These are phyloP conservation scores for Rhodotorula graminis DNA, from an alignment of 768 basidiomycete genomes.

Conservation along the genomic window DNA sequence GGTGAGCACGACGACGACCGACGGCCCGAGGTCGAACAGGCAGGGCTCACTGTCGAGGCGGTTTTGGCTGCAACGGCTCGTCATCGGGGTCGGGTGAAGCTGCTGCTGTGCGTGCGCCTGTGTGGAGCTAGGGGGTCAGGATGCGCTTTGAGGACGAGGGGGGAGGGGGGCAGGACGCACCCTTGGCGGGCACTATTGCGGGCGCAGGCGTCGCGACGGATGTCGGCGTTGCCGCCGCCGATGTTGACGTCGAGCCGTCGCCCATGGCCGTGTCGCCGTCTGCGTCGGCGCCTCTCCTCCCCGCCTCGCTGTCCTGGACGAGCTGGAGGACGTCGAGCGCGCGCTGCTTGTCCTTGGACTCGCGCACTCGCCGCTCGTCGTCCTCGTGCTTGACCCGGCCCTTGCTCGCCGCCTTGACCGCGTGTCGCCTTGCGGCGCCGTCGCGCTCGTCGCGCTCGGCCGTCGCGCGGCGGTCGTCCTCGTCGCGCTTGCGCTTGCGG, in stretches of 20 bases:
- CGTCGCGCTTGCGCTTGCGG: conserved; percentile 5
- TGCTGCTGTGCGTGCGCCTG: background rate
- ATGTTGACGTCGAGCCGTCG: background rate
- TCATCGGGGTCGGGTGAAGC: conserved; percentile 31
- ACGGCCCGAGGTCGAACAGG: accelerated
- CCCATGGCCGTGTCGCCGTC: conserved; percentile 8
- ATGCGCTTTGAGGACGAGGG: accelerated
- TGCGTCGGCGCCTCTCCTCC: background rate
- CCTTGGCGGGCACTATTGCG: background rate
- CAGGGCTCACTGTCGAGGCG: conserved; percentile 15
- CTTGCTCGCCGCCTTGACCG: background rate
- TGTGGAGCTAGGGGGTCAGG: background rate
- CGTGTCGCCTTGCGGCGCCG: background rate
- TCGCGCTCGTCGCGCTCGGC: background rate
- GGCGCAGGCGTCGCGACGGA: background rate
- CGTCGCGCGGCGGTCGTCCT: background rate
- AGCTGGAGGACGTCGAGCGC: conserved; percentile 1
- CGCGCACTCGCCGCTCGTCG: background rate
- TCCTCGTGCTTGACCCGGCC: background rate
- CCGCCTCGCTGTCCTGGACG: conserved; percentile 2
- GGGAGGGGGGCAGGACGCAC: background rate
- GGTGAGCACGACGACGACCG: background rate
- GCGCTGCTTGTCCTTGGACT: background rate
- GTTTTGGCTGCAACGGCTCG: conserved; percentile 23
- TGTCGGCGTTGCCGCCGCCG: background rate